Conservation (phyloP, 208 protist species). For the Leishmania braziliensis region DNA sequence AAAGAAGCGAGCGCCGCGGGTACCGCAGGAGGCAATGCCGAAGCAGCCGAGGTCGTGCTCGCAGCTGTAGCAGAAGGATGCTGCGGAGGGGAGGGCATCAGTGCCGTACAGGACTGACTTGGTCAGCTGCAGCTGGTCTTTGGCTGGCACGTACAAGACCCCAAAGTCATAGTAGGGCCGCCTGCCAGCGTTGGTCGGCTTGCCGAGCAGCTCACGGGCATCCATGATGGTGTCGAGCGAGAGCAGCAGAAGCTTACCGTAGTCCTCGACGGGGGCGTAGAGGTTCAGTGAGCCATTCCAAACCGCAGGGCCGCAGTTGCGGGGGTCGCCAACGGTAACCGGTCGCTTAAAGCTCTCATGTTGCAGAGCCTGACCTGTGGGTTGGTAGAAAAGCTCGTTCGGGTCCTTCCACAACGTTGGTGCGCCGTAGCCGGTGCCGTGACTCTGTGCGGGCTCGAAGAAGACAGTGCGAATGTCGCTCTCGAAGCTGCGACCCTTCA, state of each 20-base stretch:
- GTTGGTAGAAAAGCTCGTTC: slow-evolving; percentile 84
- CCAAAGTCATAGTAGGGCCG: slow-evolving; percentile 72
- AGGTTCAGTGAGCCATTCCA: slow-evolving; percentile 82
- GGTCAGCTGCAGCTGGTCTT: slow-evolving; percentile 41
- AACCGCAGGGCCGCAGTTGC: slow-evolving; percentile 64
- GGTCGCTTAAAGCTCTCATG: slow-evolving; percentile 55
- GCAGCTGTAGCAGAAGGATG: slow-evolving; percentile 72
- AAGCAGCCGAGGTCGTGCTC: slow-evolving; percentile 80
- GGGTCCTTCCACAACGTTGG: slow-evolving; percentile 79
- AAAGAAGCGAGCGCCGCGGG: slow-evolving; percentile 59
- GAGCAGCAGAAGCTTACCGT: slow-evolving; percentile 77
- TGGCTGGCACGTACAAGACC: slow-evolving; percentile 46
- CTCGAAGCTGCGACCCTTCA: slow-evolving; percentile 68
- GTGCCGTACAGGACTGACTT: slow-evolving; percentile 25
- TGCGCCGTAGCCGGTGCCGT: slow-evolving; percentile 69
- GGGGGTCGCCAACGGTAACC: slow-evolving; percentile 28
- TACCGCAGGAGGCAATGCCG: slow-evolving; percentile 69
- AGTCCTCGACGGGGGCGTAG: slow-evolving; percentile 80
- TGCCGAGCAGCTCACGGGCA: slow-evolving; percentile 48
- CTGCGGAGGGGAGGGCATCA: slow-evolving; percentile 51
- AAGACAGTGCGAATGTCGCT: slow-evolving; percentile 58
- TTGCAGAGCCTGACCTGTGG: slow-evolving; percentile 66
- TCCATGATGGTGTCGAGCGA: slow-evolving; percentile 76
- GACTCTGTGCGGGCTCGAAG: slow-evolving; percentile 68
- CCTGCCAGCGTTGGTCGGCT: not conserved